Base-by-base conservation (phyloP, 2,329 filamentous ascomycete species). In the Sporothrix brasiliensis region DNA sequence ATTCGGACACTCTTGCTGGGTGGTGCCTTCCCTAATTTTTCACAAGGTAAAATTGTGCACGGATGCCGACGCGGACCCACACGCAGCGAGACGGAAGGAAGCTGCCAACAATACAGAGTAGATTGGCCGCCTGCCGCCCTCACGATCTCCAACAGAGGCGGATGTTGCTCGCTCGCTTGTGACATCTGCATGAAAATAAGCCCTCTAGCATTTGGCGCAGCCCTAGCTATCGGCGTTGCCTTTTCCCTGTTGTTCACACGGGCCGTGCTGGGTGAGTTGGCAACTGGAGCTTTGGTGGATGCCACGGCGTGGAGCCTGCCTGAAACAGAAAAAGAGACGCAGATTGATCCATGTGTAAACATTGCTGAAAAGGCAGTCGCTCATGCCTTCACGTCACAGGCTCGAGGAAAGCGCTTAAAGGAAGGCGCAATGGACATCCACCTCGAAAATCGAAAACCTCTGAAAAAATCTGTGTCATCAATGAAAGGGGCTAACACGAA, bases 121-220 rank as follows among this genome's bases (percentile, higher is more conserved):
- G 34, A 21, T 19, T 21, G n/a, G 41, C 13, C 53, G 44, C 30
- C 21, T n/a, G 41, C 7, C 53, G 44, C 30, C 41, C 34, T 41
- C 30, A 56, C 30, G 54, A n/a, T n/a, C 67, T 61, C 34, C 52
- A 53, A 19, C 49, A 27, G 49, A 19, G 16, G 27, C 47, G 56
- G 54, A 24, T 50, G 68, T n/a, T 47, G 41, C 13, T 66, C 39
- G 16, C 27, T 69, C 52, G 41, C 67, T 61, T 13, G 63, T 67
- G 69, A 70, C 67, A 52, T 67, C 54, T 52, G 30, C 61, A 60
- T 39, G 53, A 53, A 53, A 34, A 68, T 49, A 39, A 24, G 11
- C 11, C 65, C 49, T 66, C 49, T 68, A 49, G 58, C 66, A 69
- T 69, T 71, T 69, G 58, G 70, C 58, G 70, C 58, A 71, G 41